Base-by-base conservation (phyloP, 106 monocot genomes). In the Ottelia alismoides region DNA sequence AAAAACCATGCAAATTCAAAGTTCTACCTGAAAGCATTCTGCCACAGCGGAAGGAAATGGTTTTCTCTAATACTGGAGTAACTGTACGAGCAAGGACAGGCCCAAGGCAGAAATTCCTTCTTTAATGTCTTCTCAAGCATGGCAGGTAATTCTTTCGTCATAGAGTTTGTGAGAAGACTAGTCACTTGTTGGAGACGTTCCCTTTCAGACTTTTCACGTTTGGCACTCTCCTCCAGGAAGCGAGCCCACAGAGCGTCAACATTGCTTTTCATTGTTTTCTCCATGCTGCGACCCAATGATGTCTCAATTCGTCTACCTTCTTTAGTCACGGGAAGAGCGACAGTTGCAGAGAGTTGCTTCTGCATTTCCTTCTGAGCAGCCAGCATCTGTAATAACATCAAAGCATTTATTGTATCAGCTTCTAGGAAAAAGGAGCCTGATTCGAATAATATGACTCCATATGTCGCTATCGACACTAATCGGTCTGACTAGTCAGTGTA, bases 1-100 rank as follows among this genome's bases (percentile, higher is more conserved):
- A n/a, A n/a, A 29, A 61, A n/a, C n/a, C n/a, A n/a, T n/a, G n/a
- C n/a, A n/a, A n/a, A n/a, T n/a, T n/a, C n/a, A n/a, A n/a, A n/a
- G n/a, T n/a, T n/a, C n/a, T n/a, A 96, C 96, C 96, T 98, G 96
- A 66, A 98, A 72, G 49, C 82, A 78, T 25, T 98, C 96, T 47
- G 73, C 53, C 47, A 98, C 63, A 51, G 82, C 66, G 60, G 82
- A 74, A 72, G 85, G n/a, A 76, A 62, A 93, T 67, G 21, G 66
- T 40, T 61, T 93, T 93, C 60, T 93, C 92, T 35, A 98, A 60
- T 20, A 58, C 58, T 20, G 89, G 96, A 53, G 72, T 67, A 25
- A 79, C 65, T 60, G 89, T 55, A 24, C 89, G 84, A 43, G 81
- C 72, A 40, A 98, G 31, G 48, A 27, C 59, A 45, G 76, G 78